These are phyloP conservation scores for Microbotryum silenes-acaulis DNA, from an alignment of 1,284 basidiomycete genomes.

Conservation along the genomic window DNA sequence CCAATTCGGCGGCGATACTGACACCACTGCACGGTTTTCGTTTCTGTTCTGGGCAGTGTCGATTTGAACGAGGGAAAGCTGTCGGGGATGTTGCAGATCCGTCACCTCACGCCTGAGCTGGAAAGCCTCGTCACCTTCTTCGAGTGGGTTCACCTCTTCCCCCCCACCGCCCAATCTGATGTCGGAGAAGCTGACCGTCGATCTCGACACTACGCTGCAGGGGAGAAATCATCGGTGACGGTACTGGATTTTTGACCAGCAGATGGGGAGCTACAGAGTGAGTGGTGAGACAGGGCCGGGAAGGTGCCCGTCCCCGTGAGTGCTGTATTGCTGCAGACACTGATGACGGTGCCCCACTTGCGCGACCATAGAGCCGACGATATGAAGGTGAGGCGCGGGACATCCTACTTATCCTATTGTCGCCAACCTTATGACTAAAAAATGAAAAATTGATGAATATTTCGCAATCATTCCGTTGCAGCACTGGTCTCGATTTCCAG, in stretches of 20 bases:
- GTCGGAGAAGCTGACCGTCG: too few species aligned
- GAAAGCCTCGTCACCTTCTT: slow-evolving; percentile 87
- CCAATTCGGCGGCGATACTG: not conserved
- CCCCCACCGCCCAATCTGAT: not conserved
- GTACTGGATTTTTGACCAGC: slow-evolving; percentile 74
- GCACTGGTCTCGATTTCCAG: slow-evolving; percentile 83
- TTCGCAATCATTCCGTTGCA: too few species aligned
- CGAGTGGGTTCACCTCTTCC: slow-evolving; percentile 8
- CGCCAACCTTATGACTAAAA: too few species aligned
- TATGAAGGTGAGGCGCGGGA: slow-evolving; percentile 47
- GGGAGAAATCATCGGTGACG: slow-evolving; percentile 78
- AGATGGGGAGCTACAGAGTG: slow-evolving; percentile 69
- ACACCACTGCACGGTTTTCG: slow-evolving; percentile 45
- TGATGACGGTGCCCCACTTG: too few species aligned
- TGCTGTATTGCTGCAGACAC: too few species aligned
- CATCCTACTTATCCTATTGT: too few species aligned
- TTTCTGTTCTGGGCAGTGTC: slow-evolving; percentile 46
- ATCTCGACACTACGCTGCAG: slow-evolving; percentile 43
- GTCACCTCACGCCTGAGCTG: slow-evolving; percentile 79
- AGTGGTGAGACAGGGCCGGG: too few species aligned
- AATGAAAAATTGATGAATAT: too few species aligned
- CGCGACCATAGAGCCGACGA: slow-evolving; percentile 53
- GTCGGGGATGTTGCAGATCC: slow-evolving; percentile 81
- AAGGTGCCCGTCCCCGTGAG: too few species aligned
- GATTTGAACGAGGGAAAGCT: slow-evolving; percentile 69